These are phyloP conservation scores for Punica granatum DNA, from an alignment of 345 rosid genomes.

Conservation along the genomic window DNA sequence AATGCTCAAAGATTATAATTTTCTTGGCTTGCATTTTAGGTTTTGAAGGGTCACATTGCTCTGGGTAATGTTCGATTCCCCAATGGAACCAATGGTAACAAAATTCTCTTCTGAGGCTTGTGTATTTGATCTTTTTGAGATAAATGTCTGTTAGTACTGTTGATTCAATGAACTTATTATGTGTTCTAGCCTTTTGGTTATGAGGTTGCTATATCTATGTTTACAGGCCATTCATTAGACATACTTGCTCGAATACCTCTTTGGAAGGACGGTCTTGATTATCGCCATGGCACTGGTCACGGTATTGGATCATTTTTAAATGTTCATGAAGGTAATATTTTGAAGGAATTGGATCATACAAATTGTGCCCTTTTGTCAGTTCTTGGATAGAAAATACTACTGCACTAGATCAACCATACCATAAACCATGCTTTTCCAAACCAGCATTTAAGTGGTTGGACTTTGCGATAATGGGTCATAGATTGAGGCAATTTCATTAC, in stretches of 20 bases:
- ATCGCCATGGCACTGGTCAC: slow-evolving; percentile 98
- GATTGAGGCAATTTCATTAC: background rate
- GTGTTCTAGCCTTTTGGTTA: background rate
- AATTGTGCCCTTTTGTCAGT: background rate
- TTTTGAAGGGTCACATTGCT: slow-evolving; percentile 90
- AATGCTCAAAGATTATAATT: background rate
- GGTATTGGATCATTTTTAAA: slow-evolving; percentile 92
- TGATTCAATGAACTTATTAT: background rate
- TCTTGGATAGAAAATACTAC: background rate
- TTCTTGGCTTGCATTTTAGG: slow-evolving; percentile 29
- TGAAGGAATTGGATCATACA: too few species aligned
- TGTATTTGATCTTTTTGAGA: background rate
- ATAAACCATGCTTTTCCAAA: background rate
- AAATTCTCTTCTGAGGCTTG: slow-evolving; percentile 3
- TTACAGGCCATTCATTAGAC: slow-evolving; percentile 75
- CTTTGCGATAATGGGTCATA: background rate
- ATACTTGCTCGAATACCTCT: slow-evolving; percentile 86
- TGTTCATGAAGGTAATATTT: slow-evolving; percentile 87
- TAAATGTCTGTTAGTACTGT: background rate
- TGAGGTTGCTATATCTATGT: slow-evolving; percentile 2
- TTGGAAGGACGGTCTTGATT: slow-evolving; percentile 93
- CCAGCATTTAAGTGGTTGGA: background rate
- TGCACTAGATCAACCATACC: background rate
- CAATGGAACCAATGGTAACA: slow-evolving; percentile 79
- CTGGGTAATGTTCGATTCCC: slow-evolving; percentile 84